Base-by-base conservation (phyloP, 2,329 filamentous ascomycete genomes). In the Microascus cirrosus region DNA sequence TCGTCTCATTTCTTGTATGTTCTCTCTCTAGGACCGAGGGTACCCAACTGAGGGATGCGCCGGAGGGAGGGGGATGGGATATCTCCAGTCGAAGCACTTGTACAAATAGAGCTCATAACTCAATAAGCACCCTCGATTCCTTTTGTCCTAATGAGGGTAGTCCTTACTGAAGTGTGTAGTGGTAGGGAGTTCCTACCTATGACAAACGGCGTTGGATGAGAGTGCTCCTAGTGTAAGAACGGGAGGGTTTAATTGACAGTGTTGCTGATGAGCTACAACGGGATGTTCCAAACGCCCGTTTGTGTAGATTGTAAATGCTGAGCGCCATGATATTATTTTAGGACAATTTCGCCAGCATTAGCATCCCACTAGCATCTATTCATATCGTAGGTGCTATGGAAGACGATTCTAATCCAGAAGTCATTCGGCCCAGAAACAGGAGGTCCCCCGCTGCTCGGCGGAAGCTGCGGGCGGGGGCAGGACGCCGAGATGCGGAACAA, bases 21-120 rank as follows among this genome's bases (percentile, higher is more conserved):
- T 75, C 74, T 75, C 69, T 70, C 71, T 70, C 70, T 76, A 74
- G 71, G 75, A 69, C 70, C 70, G 71, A 70, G 71, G 68, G 71
- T 70, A 72, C 68, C 63, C 67, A 69, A 67, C 66, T 70, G 71
- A 69, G 71, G 72, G 72, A 75, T 75, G 73, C 68, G 70, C 68
- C 72, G 70, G 74, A 74, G 68, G 74, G 72, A 74, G 72, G 71
- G 74, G 70, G 73, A 70, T 71, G 70, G 72, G 25, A 53, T 22
- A 13, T 72, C 69, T 71, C 74, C 73, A 71, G 70, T 74, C 74
- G 72, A 74, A 73, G 74, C 74, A 74, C 73, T 79, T 82, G 79
- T 82, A 83, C 45, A 83, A 81, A 79, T 82, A 81, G 78, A 82
- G 78, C 73, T 72, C 68, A 77, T 77, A 77, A 78, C 78, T 80